Evolutionary conservation across 495 filamentous ascomycete species (phyloP), one percentile per base, ranked within the genome.

Genomic region (Cryomyces antarcticus): DNA sequence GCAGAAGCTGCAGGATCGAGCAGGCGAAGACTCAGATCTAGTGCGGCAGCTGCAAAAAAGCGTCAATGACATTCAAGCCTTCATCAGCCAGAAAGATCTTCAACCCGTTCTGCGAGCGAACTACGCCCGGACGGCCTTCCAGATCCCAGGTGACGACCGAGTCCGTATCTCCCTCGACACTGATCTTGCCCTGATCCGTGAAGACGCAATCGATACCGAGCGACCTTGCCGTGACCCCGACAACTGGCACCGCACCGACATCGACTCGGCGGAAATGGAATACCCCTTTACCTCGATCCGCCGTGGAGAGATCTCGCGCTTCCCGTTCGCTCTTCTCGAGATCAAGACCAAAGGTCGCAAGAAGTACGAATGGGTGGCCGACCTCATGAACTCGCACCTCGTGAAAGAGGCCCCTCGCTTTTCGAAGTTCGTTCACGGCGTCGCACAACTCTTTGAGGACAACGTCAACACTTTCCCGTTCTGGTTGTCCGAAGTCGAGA

Each of bases 381-480:
- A 97, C 47, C 63, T 97, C 42, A 93, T 89, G 74, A 68, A 71
- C 38, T 93, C 84, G 7, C 89, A 97, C 55, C 72, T 97, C 11
- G 80, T 97, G 39, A 85, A 89, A 58, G 75, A 81, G 41, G 78
- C 79, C 3, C 82, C 87, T 4, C 73, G 82, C 24, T 97, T 97
- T 62, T 93, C 84, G 35, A 97, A 97, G 55, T 96, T 96, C 52
- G 80, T 88, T 17, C 89, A 97, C 50, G 89, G 92, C 46, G 76
- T 92, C 2, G 86, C 87, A 9, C 73, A 76, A 33, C 66, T 96
- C 6, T 96, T 94, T 52, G 92, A 96, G 46, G 92, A 96, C 56
- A 67, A 93, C 55, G 88, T 97, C 58, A 96, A 96, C 62, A 83
- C 70, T 44, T 76, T 97, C 45, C 89, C 89, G 4, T 94, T 96